These are phyloP conservation scores for Botrytis byssoidea DNA, from an alignment of 2,329 filamentous ascomycete genomes.

Conservation along the genomic window DNA sequence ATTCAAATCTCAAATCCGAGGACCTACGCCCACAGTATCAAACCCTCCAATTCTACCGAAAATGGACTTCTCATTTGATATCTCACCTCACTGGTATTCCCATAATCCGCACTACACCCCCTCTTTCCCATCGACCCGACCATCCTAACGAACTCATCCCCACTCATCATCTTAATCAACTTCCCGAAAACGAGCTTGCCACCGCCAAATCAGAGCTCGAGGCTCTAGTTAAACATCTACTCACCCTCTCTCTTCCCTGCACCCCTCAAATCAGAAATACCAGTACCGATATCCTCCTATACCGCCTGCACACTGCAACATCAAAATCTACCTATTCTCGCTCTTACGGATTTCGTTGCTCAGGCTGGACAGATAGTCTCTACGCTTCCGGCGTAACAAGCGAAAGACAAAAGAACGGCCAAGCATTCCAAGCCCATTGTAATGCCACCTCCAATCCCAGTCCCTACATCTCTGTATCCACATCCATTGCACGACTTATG, in stretches of 20 bases:
- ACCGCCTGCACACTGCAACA: not conserved
- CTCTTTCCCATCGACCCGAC: not conserved
- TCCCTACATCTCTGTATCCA: not conserved
- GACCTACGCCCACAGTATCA: not conserved
- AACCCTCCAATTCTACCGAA: not conserved
- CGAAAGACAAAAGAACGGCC: not conserved
- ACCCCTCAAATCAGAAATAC: accelerated
- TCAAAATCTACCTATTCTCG: not conserved
- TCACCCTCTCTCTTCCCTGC: not conserved
- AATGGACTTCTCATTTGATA: constrained; percentile 11
- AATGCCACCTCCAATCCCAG: not conserved
- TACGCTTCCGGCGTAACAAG: not conserved
- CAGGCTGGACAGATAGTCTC: not conserved
- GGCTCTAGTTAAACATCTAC: not conserved
- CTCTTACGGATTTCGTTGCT: not conserved
- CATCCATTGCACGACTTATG: not conserved
- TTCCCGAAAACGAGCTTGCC: not conserved
- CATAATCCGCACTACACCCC: no score
- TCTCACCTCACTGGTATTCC: not conserved
- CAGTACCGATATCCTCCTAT: not conserved
- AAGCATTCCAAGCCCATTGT: not conserved
- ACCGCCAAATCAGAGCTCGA: not conserved
- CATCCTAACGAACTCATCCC: not conserved
- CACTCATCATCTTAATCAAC: no score
- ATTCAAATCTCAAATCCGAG: not conserved